Evolutionary conservation across 2,329 filamentous ascomycete species (phyloP), one percentile per base, ranked within the genome.

Genomic region (Aspergillus felis): DNA sequence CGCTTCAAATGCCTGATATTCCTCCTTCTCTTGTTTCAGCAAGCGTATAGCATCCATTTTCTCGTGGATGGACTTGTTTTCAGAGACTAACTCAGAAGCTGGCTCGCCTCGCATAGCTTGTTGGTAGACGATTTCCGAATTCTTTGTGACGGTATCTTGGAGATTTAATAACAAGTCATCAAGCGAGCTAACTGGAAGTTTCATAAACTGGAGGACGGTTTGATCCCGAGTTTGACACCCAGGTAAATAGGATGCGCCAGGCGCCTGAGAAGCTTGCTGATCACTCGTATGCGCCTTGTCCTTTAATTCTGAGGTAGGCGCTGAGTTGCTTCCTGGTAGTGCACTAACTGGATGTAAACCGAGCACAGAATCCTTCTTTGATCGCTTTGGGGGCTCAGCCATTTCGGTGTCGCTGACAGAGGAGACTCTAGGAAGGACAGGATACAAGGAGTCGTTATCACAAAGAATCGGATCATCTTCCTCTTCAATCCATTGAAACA

Each of bases 11-110:
- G 54, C 41, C 12, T 66, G 54, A 38, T 77, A 71, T 3, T 64
- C 56, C 5, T 53, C 50, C 49, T 66, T 69, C 28, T 74, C 61
- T 12, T 57, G 55, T 52, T 73, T 68, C 38, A 78, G 58, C 17
- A 60, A 58, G 48, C 74, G 66, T 53, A 78, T 69, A 5, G 74
- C 71, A 50, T 73, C 67, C 24, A 78, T 74, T 56, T 69, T 74
- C 29, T 63, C 59, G 17, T 69, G 70, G 24, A 78, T 66, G 14
- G 55, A 56, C 53, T 73, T 74, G 58, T 74, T 75, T 56, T 73
- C 66, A 3, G 67, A 56, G 25, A 74, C 64, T 50, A 77, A 51
- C 25, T 74, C 71, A 14, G 70, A 67, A 2, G 67, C 66, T 1
- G 66, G 64, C 53, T 67, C 64, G 4, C 73, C 75, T 55, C 71